A percentile compares a stretch with the other conserved stretches of the same genome.
phyloP scores from a whole-genome alignment of 345 rosid genomes.

The Salix arbutifolia region DNA sequence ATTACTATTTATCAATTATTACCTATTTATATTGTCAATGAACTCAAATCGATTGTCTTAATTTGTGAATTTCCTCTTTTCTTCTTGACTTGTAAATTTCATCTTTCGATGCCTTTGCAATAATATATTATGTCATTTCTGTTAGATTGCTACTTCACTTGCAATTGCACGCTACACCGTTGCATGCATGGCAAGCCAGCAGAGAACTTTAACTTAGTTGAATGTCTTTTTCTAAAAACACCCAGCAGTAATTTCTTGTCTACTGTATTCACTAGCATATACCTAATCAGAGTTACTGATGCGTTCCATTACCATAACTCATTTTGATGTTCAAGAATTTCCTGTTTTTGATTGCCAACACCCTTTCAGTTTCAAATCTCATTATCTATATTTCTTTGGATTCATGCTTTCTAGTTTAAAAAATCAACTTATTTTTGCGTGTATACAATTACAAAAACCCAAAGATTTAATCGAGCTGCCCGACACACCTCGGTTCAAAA shows the following conservation, averaged over 20 bases:
- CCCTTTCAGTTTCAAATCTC: too few species aligned
- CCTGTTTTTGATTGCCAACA: neutral
- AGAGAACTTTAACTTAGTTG: neutral
- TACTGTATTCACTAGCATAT: neutral
- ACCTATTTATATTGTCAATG: neutral
- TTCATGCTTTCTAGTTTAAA: too few species aligned
- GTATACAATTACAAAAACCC: too few species aligned
- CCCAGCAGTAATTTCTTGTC: neutral
- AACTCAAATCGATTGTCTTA: neutral
- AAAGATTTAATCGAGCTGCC: too few species aligned
- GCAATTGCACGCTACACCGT: neutral
- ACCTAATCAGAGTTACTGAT: neutral
- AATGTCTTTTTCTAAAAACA: neutral
- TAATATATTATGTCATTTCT: neutral
- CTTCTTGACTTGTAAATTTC: neutral
- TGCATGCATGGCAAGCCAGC: neutral
- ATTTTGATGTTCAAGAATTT: neutral
- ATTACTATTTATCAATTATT: neutral
- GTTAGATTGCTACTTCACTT: neutral
- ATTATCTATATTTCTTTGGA: too few species aligned
- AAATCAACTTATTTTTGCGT: too few species aligned
- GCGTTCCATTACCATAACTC: neutral
- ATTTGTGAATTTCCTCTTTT: neutral
- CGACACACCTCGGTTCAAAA: too few species aligned
- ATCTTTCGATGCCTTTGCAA: neutral